Percentiles rank a stretch among this genome's conserved stretches.
Evolutionary conservation across 2,329 filamentous ascomycete species (phyloP).

Genomic region (Bertia moriformis): DNA sequence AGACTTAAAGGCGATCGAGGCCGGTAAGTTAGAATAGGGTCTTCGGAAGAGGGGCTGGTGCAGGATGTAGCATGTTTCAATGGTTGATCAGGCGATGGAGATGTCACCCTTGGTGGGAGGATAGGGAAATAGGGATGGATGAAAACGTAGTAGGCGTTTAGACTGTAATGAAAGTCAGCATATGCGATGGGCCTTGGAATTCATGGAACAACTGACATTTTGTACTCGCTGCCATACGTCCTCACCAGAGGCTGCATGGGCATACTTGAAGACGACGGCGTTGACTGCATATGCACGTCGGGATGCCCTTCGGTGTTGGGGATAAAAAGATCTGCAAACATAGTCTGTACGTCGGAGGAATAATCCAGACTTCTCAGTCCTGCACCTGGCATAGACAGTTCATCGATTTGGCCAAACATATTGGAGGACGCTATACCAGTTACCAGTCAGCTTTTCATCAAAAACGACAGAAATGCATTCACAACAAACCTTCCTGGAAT

Average conservation of each 20-base stretch:
- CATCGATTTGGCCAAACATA: constrained; percentile 22
- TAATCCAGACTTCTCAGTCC: constrained; percentile 22
- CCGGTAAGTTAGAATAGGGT: constrained; percentile 15
- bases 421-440: constrained; percentile 10
- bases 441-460: no score
- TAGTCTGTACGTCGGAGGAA: constrained; percentile 15
- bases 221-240: constrained; percentile 20
- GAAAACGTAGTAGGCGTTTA: constrained; percentile 28
- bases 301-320: constrained; percentile 5
- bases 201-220: constrained; percentile 15
- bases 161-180: constrained; percentile 13
- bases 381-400: constrained; percentile 20
- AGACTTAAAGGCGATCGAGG: constrained; percentile 24
- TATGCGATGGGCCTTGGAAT: not conserved
- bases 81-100: constrained; percentile 14
- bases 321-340: constrained; percentile 19
- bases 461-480: constrained; percentile 5
- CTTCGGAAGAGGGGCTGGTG: constrained; percentile 13
- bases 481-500: no score
- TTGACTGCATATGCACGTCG: constrained; percentile 10
- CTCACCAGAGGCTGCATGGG: constrained; percentile 15
- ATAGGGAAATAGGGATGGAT: constrained; percentile 28
- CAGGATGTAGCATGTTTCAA: constrained; percentile 14
- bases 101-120: constrained; percentile 18
- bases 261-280: constrained; percentile 11